Percentiles rank a stretch among this genome's conserved stretches.
Conservation (phyloP, 495 filamentous ascomycete genomes). For the Neurospora sp. region DNA sequence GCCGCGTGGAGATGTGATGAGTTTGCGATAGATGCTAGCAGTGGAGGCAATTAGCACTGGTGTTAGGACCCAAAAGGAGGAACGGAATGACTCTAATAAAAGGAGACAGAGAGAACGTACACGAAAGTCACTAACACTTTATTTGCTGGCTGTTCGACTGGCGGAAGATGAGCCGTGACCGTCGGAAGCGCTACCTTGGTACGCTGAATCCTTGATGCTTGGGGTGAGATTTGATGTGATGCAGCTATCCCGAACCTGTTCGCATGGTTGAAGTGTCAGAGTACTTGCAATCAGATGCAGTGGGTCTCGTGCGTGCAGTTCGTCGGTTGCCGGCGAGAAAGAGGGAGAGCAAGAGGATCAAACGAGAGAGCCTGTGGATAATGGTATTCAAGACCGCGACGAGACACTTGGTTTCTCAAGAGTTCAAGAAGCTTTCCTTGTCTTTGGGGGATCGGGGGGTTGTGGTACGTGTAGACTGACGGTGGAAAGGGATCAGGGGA, state of each 20-base stretch:
- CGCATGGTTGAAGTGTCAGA: constrained; percentile 30
- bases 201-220: background rate
- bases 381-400: constrained; percentile 16
- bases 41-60: background rate
- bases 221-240: constrained; percentile 29
- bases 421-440: constrained; percentile 1
- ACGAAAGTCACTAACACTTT: background rate
- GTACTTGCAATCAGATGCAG: constrained; percentile 30
- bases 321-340: constrained; percentile 16
- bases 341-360: constrained; percentile 3
- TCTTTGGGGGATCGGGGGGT: constrained; percentile 4
- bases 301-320: constrained; percentile 29
- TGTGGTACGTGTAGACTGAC: constrained; percentile 5
- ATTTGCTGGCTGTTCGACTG: background rate
- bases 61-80: background rate
- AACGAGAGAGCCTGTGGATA: background rate
- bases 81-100: background rate
- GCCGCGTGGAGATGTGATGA: background rate
- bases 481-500: constrained; percentile 10
- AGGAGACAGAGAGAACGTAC: background rate
- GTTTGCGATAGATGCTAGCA: background rate
- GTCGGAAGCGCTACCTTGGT: background rate
- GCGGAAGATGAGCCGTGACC: constrained; percentile 15
- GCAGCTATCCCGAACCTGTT: constrained; percentile 44
- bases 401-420: constrained; percentile 16